Evolutionary conservation across 768 basidiomycete genomes (phyloP), one percentile per base, ranked within the genome.

Genomic region (Candolleomyces aberdarensis): DNA sequence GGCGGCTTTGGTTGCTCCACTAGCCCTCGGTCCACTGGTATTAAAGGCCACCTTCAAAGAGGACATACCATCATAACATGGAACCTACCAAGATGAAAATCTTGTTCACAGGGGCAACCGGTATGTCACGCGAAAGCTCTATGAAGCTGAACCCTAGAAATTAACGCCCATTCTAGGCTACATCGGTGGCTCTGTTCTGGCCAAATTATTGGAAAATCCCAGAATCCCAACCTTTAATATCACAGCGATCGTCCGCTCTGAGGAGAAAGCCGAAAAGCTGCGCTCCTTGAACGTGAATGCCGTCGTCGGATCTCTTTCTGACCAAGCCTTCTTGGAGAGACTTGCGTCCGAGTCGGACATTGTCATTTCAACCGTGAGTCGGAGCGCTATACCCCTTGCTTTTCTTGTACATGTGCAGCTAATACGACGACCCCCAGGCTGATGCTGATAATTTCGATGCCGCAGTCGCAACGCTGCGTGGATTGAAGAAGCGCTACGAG

Each of bases 131-230:
- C 36, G 29, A 32, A 4, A 11, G 22, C 15, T 41, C 59, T 32
- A 32, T 26, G 15, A 3, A 14, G 14, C 36, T 32, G 29, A 20
- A n/a, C 19, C 14, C 19, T 58, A 59, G 9, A 62, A 46, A 15
- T 56, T 51, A 1, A 51, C 51, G 17, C 48, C 39, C 32, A 40
- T n/a, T 43, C 19, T 41, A 70, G 82, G 83, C 40, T 84, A 83
- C 65, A 77, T 84, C 54, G 84, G 83, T 7, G 82, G 83, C 36
- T 64, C 79, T 17, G 70, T 83, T 19, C 73, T 83, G 13, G 59
- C 67, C 10, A 78, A 74, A 32, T 72, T 85, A 40, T 69, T 84
- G 8, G 63, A 64, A 5, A 77, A 77, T 50, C 72, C 75, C 15
- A 67, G 75, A 26, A 64, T 68, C 54, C 48, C 63, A 17, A 65